phyloP scores from a whole-genome alignment of 2,329 filamentous ascomycete genomes.

The Ilyonectria destructans region DNA sequence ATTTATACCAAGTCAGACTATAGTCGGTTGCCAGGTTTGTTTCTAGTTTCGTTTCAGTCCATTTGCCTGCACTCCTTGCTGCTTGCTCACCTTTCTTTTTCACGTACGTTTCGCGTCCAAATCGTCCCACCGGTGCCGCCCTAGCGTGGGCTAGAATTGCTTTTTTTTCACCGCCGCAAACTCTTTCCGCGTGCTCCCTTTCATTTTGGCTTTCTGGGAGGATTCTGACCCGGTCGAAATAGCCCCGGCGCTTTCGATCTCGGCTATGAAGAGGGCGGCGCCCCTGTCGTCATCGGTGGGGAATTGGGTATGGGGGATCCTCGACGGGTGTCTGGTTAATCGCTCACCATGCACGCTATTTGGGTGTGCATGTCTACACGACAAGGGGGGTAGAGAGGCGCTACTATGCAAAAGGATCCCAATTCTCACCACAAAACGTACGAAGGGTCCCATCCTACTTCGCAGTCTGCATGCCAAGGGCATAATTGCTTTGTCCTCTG shows the following conservation, averaged over 20 bases:
- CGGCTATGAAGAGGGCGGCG: constrained; percentile 29
- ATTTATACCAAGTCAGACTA: background rate
- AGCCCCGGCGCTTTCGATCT: constrained; percentile 20
- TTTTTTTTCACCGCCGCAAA: constrained; percentile 36
- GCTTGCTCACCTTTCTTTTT: constrained; percentile 39
- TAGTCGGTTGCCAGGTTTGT: constrained; percentile 27
- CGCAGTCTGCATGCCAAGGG: constrained; percentile 10
- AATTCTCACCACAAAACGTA: constrained; percentile 22
- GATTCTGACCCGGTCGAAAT: constrained; percentile 7
- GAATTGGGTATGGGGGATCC: constrained; percentile 23
- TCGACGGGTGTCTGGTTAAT: constrained; percentile 30
- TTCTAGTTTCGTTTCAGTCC: constrained; percentile 42
- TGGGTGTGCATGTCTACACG: background rate
- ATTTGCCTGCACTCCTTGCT: constrained; percentile 35
- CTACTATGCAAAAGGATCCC: constrained; percentile 19
- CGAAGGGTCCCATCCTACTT: background rate
- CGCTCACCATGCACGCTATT: constrained; percentile 26
- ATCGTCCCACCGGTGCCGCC: constrained; percentile 44
- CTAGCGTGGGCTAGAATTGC: constrained; percentile 37
- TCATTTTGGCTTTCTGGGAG: constrained; percentile 21
- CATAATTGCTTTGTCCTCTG: constrained; percentile 20
- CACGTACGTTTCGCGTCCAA: constrained; percentile 44
- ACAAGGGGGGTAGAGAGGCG: background rate
- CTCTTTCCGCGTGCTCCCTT: constrained; percentile 25
- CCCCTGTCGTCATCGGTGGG: constrained; percentile 33